Evolutionary conservation across 1,139 yeast species (phyloP), one percentile per base, ranked within the genome.

Genomic region (Geotrichum fermentans): DNA sequence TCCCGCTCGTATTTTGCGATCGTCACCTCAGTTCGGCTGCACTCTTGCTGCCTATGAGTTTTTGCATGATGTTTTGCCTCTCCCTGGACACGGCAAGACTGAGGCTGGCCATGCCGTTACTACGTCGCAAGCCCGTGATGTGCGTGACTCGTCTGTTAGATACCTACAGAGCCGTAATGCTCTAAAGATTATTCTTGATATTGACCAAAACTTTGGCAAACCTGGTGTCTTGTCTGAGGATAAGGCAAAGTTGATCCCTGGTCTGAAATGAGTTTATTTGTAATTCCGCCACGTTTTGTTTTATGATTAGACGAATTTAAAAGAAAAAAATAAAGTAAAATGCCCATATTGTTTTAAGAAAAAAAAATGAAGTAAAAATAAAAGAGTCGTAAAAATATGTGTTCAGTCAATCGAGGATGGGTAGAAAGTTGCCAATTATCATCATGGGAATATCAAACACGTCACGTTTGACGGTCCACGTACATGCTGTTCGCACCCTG

Each of bases 1-100:
- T 38, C 79, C 92, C 55, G 97, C 98, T 5, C 80, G 98, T 68
- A 90, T 92, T 42, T 73, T 90, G 62, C 79, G 97, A 70, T 90
- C 97, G 4, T 89, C 97, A 2, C 98, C 98, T 17, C 98, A 92
- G 69, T 92, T 92, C 67, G 98, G 97, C 50, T 90, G 92, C 70
- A 92, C 98, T 11, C 77, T 92, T 61, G 98, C 97, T 13, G 92
- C 96, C 26, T 92, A 92, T 69, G 98, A 92, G 69, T 69, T 92
- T 43, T 82, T 92, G 67, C 85, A 83, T 61, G 72, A 73, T 43
- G 56, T 78, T 50, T 65, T 82, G 58, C 87, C 87, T 24, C 68
- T 77, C 49, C 78, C 72, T 11, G 71, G 70, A 16, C 62, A 61
- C 42, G 63, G 60, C 38, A 55, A 61, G 55, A 58, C 73, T 18